Evolutionary conservation across 2,329 filamentous ascomycete genomes (phyloP).

Genomic region (Fusarium sp.): DNA sequence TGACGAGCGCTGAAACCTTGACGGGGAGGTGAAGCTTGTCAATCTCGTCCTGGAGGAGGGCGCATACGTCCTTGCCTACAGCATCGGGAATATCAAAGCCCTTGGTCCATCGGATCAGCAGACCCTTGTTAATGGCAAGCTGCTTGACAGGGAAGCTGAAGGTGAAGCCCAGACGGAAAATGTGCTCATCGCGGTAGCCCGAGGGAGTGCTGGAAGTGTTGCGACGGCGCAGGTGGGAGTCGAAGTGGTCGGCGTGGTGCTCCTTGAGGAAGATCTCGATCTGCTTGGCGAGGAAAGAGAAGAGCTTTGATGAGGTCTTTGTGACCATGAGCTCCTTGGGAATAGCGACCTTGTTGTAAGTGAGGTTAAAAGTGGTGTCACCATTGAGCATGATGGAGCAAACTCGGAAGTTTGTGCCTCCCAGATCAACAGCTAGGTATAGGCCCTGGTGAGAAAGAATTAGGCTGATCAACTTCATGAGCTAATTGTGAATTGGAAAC

Average conservation of each 20-base stretch:
- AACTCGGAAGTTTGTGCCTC: slow-evolving; percentile 97
- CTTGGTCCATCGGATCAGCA: slow-evolving; percentile 97
- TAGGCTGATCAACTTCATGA: slow-evolving; percentile 8
- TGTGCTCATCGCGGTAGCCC: slow-evolving; percentile 75
- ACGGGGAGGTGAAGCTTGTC: slow-evolving; percentile 88
- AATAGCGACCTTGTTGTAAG: slow-evolving; percentile 91
- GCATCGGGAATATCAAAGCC: slow-evolving; percentile 97
- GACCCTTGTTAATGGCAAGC: slow-evolving; percentile 93
- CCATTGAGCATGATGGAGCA: slow-evolving; percentile 95
- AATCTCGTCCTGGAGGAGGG: slow-evolving; percentile 87
- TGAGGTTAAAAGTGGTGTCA: slow-evolving; percentile 93
- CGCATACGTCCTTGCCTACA: slow-evolving; percentile 93
- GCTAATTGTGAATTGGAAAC: slow-evolving; percentile 7
- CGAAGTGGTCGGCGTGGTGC: slow-evolving; percentile 90
- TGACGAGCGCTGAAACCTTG: slow-evolving; percentile 93
- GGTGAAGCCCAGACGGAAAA: slow-evolving; percentile 97
- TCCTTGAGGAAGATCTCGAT: slow-evolving; percentile 88
- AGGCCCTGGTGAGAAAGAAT: slow-evolving; percentile 71
- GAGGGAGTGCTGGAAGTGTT: slow-evolving; percentile 68
- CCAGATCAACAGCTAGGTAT: slow-evolving; percentile 97
- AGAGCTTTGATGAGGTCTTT: slow-evolving; percentile 86
- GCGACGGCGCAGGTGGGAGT: slow-evolving; percentile 73
- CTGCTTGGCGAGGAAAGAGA: slow-evolving; percentile 91
- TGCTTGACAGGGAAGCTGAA: slow-evolving; percentile 98
- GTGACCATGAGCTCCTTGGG: slow-evolving; percentile 91